A percentile compares a stretch with the other conserved stretches of the same genome.
Conservation (phyloP, 2,329 filamentous ascomycete genomes). For the Bipolaris gigantea region DNA sequence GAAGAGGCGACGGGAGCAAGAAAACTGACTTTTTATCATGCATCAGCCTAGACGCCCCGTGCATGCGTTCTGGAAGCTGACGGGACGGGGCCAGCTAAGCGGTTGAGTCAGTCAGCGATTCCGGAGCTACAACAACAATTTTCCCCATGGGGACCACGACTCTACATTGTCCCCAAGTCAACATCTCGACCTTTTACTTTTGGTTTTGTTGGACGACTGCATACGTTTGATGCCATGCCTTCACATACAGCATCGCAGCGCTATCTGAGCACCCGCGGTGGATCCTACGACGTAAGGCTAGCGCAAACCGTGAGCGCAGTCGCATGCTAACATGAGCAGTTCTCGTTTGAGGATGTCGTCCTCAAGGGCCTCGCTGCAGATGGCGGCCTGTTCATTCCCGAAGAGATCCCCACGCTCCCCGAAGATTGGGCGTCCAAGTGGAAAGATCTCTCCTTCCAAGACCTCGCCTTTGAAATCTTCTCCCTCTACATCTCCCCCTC, state of each 20-base stretch:
- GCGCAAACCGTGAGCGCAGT: slow-evolving; percentile 3
- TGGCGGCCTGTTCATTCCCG: slow-evolving; percentile 86
- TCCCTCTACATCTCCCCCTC: slow-evolving; percentile 81
- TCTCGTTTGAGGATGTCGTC: slow-evolving; percentile 89
- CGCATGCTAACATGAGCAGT: slow-evolving; percentile 51
- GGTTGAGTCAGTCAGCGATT: slow-evolving; percentile 32
- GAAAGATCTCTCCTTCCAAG: slow-evolving; percentile 76
- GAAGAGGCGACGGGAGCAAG: neutral
- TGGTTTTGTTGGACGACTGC: slow-evolving; percentile 8
- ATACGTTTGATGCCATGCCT: slow-evolving; percentile 37
- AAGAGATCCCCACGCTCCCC: slow-evolving; percentile 71
- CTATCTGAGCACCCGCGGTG: slow-evolving; percentile 65
- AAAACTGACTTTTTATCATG: neutral
- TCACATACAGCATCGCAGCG: slow-evolving; percentile 59
- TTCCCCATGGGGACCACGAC: slow-evolving; percentile 27
- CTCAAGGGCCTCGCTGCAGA: slow-evolving; percentile 85
- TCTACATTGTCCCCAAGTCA: slow-evolving; percentile 4
- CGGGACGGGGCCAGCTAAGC: slow-evolving; percentile 6
- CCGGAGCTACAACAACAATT: slow-evolving; percentile 31
- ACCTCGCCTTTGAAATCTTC: slow-evolving; percentile 82
- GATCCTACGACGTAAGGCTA: slow-evolving; percentile 60
- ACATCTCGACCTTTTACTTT: slow-evolving; percentile 6
- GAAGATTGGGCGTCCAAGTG: slow-evolving; percentile 68
- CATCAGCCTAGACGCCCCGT: slow-evolving; percentile 3
- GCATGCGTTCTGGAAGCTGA: slow-evolving; percentile 9